A percentile compares a stretch with the other conserved stretches of the same genome.
Evolutionary conservation across 768 basidiomycete species (phyloP).

Genomic region (Rubroboletus satanas): DNA sequence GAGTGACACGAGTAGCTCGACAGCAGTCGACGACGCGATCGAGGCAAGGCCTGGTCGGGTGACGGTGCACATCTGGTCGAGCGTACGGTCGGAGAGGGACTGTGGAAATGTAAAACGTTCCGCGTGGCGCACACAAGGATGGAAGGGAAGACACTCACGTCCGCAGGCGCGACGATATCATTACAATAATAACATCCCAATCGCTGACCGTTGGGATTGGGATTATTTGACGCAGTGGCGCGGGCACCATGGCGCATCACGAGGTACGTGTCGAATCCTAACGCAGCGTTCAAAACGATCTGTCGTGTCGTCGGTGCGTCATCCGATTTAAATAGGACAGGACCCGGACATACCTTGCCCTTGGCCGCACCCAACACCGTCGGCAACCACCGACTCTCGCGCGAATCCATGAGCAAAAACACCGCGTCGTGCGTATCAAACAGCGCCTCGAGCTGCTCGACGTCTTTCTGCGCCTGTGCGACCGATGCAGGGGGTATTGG

Average conservation of each 20-base stretch:
- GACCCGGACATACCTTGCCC: slow-evolving; percentile 59
- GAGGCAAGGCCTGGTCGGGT: slow-evolving; percentile 92
- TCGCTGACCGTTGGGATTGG: slow-evolving; percentile 28
- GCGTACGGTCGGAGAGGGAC: slow-evolving; percentile 82
- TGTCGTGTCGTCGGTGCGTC: slow-evolving; percentile 24
- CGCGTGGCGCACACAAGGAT: not conserved
- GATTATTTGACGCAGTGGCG: slow-evolving; percentile 20
- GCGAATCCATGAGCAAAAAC: slow-evolving; percentile 96
- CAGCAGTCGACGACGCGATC: slow-evolving; percentile 87
- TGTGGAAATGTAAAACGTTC: slow-evolving; percentile 9
- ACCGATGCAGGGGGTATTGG: slow-evolving; percentile 65
- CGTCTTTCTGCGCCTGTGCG: slow-evolving; percentile 60
- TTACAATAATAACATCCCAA: slow-evolving; percentile 99
- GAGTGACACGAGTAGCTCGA: slow-evolving; percentile 85
- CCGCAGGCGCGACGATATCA: slow-evolving; percentile 93
- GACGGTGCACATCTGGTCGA: slow-evolving; percentile 99
- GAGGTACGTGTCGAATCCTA: slow-evolving; percentile 94
- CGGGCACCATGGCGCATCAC: slow-evolving; percentile 94
- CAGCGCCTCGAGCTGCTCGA: slow-evolving; percentile 68
- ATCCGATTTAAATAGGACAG: not conserved
- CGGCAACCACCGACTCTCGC: slow-evolving; percentile 95
- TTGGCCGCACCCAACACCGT: slow-evolving; percentile 83
- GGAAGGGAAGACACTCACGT: slow-evolving; percentile 50
- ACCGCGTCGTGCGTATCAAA: slow-evolving; percentile 85
- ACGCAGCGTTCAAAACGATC: slow-evolving; percentile 91